Evolutionary conservation across 129 eudicot genomes (phyloP), one percentile per base, ranked within the genome.

Genomic region (Escallonia rubra): DNA sequence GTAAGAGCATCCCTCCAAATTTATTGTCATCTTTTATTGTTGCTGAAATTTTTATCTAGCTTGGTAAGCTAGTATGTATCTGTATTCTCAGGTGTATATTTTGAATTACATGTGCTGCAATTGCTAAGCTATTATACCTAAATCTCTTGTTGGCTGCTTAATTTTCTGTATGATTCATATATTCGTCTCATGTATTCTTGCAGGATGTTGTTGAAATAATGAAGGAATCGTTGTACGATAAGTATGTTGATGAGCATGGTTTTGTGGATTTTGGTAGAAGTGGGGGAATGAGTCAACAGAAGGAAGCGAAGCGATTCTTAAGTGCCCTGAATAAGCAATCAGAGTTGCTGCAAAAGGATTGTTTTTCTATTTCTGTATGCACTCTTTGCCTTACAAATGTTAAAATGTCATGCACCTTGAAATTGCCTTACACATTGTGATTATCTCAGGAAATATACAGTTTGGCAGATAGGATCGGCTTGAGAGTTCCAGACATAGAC

Each of bases 181-280:
- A 61, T 34, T 52, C 45, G 61, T 40, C 38, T 40, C 16, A 11
- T 61, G 23, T 56, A 41, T 34, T 73, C 34, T 55, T 47, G 57
- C 84, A 93, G 99, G 99, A 89, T 72, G 96, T 87, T 61, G 92
- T 86, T 47, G 96, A 93, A 81, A 93, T 93, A 69, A 93, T 93
- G 99, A 89, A 89, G 85, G 96, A 93, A 74, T 93, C 99, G 13
- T 79, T 93, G 83, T 89, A 78, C 48, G 99, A 93, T 56, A 93
- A 93, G 74, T 89, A 86, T 61, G 95, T 93, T 47, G 95, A 93
- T 54, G 99, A 89, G 78, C 83, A 89, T 38, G 99, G 99, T 43
- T 42, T 84, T 78, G 83, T 93, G 64, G 99, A 93, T 79, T 89
- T 76, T 60, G 90, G 87, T 43, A 86, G 96, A 64, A 81, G 96